A percentile compares a stretch with the other conserved stretches of the same genome.
Evolutionary conservation across 2,329 filamentous ascomycete genomes (phyloP).

Genomic region (Fusarium austroafricanum): DNA sequence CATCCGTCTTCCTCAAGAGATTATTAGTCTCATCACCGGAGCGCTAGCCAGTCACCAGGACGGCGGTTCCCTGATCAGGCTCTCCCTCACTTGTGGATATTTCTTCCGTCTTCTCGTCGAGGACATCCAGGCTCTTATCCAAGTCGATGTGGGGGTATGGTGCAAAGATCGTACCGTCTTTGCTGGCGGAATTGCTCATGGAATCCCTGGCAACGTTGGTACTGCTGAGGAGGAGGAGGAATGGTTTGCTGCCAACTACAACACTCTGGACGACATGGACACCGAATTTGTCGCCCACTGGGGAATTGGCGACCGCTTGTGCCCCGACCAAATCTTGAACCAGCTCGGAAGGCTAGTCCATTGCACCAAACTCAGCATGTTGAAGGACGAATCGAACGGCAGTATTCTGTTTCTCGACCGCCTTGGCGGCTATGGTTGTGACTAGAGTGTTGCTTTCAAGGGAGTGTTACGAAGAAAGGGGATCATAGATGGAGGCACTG

Average conservation of each 20-base stretch:
- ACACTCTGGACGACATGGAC: not conserved
- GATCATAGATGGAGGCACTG: too few species aligned
- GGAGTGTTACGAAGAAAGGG: too few species aligned
- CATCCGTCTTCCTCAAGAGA: conserved; percentile 6
- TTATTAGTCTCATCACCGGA: conserved; percentile 8
- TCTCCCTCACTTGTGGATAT: conserved; percentile 14
- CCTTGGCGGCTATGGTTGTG: too few species aligned
- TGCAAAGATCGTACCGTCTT: conserved; percentile 7
- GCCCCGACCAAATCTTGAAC: not conserved
- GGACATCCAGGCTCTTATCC: not conserved
- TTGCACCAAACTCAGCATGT: too few species aligned
- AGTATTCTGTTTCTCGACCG: too few species aligned
- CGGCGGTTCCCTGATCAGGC: not conserved
- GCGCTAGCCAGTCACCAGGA: not conserved
- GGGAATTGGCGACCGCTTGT: too few species aligned
- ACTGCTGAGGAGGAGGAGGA: not conserved
- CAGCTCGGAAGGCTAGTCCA: not conserved
- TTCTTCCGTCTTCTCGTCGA: conserved; percentile 15
- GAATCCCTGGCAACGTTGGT: not conserved
- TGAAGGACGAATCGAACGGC: too few species aligned
- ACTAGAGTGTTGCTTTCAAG: too few species aligned
- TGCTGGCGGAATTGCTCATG: not conserved
- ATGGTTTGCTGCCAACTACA: not conserved
- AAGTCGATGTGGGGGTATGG: conserved; percentile 4
- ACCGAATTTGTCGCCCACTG: not conserved